A percentile compares a stretch with the other conserved stretches of the same genome.
These are phyloP conservation scores for Graphiopsis chlorocephala DNA, from an alignment of 2,329 filamentous ascomycete genomes.

Conservation along the genomic window DNA sequence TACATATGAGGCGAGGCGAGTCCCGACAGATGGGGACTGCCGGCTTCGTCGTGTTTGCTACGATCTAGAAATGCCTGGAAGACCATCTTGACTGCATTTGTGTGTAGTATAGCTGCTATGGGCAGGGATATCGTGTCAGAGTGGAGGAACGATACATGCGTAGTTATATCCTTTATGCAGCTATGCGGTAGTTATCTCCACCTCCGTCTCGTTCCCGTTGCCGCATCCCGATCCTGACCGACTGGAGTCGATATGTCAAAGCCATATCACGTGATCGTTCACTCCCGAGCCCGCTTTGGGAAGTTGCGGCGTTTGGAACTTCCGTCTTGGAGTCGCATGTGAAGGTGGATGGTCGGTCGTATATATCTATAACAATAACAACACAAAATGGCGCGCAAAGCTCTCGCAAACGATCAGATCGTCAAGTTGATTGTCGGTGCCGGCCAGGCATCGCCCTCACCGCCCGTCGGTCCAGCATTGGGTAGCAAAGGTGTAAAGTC, in stretches of 20 bases:
- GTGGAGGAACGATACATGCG: neutral
- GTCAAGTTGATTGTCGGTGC: slow-evolving; percentile 98
- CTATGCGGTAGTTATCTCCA: neutral
- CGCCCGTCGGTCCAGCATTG: slow-evolving; percentile 91
- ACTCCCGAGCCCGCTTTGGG: slow-evolving; percentile 12
- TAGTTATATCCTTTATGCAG: neutral
- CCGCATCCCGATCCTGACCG: neutral
- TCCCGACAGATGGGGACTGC: slow-evolving; percentile 12
- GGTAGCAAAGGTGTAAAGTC: slow-evolving; percentile 98
- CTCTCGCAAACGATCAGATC: slow-evolving; percentile 63
- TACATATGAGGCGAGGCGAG: neutral
- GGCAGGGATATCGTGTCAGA: neutral
- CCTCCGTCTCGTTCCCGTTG: neutral
- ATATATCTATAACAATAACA: neutral
- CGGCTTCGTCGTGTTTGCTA: slow-evolving; percentile 5
- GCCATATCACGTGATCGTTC: neutral
- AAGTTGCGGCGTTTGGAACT: slow-evolving; percentile 14
- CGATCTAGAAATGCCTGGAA: neutral
- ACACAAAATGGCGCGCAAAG: slow-evolving; percentile 51
- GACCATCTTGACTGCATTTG: neutral
- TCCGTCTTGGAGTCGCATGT: slow-evolving; percentile 8
- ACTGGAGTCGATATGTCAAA: neutral
- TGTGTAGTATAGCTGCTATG: neutral
- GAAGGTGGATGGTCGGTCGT: neutral
- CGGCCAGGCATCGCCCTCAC: slow-evolving; percentile 89